Percentiles rank a stretch among this genome's conserved stretches.
Conservation (phyloP, 2,329 filamentous ascomycete species). For the Escovopsis sp. region DNA sequence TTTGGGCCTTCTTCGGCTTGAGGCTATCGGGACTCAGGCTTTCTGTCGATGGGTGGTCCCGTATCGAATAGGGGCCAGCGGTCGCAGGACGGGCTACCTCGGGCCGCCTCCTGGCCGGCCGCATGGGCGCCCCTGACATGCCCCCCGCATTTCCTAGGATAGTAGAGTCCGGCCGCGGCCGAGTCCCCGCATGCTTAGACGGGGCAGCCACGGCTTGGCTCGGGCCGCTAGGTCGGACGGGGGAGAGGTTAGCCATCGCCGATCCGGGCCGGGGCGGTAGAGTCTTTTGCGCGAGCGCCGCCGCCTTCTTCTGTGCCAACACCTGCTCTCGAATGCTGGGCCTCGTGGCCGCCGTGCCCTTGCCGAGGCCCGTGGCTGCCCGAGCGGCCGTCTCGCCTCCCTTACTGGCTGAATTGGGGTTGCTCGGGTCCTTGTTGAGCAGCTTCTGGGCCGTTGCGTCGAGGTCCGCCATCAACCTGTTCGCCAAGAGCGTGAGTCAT, state of each 20-base stretch:
- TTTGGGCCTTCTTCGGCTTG: constrained; percentile 29
- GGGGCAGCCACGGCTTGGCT: constrained; percentile 9
- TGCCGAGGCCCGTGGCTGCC: constrained; percentile 45
- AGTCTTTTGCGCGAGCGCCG: constrained; percentile 30
- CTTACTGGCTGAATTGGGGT: constrained; percentile 54
- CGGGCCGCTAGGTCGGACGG: constrained; percentile 26
- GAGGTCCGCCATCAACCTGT: constrained; percentile 60
- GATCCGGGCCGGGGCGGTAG: constrained; percentile 44
- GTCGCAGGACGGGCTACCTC: constrained; percentile 47
- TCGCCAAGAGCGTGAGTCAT: neutral
- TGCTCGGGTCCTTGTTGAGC: constrained; percentile 69
- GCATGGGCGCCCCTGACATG: constrained; percentile 48
- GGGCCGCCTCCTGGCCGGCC: constrained; percentile 41
- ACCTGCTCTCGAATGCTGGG: constrained; percentile 69
- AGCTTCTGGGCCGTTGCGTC: constrained; percentile 66
- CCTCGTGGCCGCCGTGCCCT: constrained; percentile 49
- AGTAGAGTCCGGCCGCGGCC: constrained; percentile 27
- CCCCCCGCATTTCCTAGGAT: constrained; percentile 35
- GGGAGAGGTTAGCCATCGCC: constrained; percentile 47
- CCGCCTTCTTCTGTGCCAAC: constrained; percentile 61
- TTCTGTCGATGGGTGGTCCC: constrained; percentile 27
- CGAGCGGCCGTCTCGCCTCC: constrained; percentile 30
- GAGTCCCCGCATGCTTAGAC: constrained; percentile 20
- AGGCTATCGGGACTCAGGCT: constrained; percentile 29
- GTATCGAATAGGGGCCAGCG: constrained; percentile 48